These are phyloP conservation scores for Wallacemonas collosoma DNA, from an alignment of 208 protist species.

Conservation along the genomic window DNA sequence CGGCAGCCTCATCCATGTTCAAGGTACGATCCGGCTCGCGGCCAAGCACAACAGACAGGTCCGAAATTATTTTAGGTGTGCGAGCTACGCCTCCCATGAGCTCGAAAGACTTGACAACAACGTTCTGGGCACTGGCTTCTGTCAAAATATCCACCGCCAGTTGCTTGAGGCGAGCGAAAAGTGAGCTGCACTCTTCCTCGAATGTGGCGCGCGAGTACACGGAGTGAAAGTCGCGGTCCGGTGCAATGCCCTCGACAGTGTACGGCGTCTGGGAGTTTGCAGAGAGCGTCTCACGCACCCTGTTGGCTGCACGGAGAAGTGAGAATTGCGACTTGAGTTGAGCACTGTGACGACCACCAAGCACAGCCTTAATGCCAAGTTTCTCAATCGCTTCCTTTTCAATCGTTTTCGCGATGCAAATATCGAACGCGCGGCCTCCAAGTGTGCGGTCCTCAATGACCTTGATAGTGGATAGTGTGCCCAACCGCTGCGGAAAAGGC, in stretches of 20 bases:
- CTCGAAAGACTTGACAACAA: slow-evolving; percentile 77
- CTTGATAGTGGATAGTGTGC: slow-evolving; percentile 69
- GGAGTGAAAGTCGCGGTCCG: slow-evolving; percentile 81
- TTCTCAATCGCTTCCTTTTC: slow-evolving; percentile 82
- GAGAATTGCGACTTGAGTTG: slow-evolving; percentile 90
- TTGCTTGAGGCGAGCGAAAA: slow-evolving; percentile 69
- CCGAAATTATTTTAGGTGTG: slow-evolving; percentile 84
- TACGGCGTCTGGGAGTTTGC: slow-evolving; percentile 89
- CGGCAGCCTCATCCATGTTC: slow-evolving; percentile 92
- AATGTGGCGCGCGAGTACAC: slow-evolving; percentile 79
- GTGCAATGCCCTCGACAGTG: slow-evolving; percentile 89
- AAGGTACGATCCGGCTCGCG: slow-evolving; percentile 79
- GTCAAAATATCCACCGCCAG: slow-evolving; percentile 58
- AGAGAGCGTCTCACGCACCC: slow-evolving; percentile 89
- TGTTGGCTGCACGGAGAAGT: slow-evolving; percentile 86
- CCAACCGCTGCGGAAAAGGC: slow-evolving; percentile 52
- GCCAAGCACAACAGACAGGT: slow-evolving; percentile 57
- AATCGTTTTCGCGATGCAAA: slow-evolving; percentile 88
- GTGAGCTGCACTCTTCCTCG: slow-evolving; percentile 74
- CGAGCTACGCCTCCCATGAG: slow-evolving; percentile 88
- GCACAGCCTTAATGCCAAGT: slow-evolving; percentile 56
- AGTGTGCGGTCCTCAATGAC: slow-evolving; percentile 77
- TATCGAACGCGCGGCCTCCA: slow-evolving; percentile 90
- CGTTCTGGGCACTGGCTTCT: slow-evolving; percentile 37
- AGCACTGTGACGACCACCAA: slow-evolving; percentile 34